These are phyloP conservation scores for Coriaria nepalensis DNA, from an alignment of 306 rosid genomes.

Conservation along the genomic window DNA sequence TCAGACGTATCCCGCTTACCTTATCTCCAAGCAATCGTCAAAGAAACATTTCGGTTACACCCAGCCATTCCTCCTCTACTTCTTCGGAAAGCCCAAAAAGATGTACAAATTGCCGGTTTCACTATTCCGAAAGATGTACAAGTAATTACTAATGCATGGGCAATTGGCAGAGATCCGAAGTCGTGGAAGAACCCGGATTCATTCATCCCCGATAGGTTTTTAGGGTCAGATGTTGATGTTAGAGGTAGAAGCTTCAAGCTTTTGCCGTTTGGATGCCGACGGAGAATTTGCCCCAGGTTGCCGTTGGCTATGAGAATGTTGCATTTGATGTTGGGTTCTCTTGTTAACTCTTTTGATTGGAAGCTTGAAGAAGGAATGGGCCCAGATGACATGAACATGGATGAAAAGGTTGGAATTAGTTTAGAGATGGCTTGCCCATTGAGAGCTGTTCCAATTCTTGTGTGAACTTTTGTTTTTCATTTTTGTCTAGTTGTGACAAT, in stretches of 20 bases:
- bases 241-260: conserved; percentile 35
- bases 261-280: conserved; percentile 35
- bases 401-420: conserved; percentile 37
- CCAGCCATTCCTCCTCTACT: conserved; percentile 31
- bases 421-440: conserved; percentile 27
- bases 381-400: conserved; percentile 29
- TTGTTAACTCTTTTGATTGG: conserved; percentile 48
- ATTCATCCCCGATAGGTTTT: conserved; percentile 45
- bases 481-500: too few species aligned
- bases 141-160: conserved; percentile 36
- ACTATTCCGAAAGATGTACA: conserved; percentile 35
- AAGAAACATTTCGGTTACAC: conserved; percentile 36
- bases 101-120: conserved; percentile 29
- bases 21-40: conserved; percentile 40
- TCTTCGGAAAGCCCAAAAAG: conserved; percentile 31
- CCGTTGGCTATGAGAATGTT: conserved; percentile 40
- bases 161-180: conserved; percentile 24
- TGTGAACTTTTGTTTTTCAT: not conserved
- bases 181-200: conserved; percentile 26
- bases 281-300: conserved; percentile 31
- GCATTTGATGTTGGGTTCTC: conserved; percentile 34
- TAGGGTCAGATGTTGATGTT: conserved; percentile 26
- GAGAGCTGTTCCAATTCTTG: conserved; percentile 19
- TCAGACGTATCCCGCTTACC: conserved; percentile 28
- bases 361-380: conserved; percentile 26